Percentiles rank a stretch among this genome's conserved stretches.
These are phyloP conservation scores for Phytopythium delawarense DNA, from an alignment of 352 stramenopile genomes.

Conservation along the genomic window DNA sequence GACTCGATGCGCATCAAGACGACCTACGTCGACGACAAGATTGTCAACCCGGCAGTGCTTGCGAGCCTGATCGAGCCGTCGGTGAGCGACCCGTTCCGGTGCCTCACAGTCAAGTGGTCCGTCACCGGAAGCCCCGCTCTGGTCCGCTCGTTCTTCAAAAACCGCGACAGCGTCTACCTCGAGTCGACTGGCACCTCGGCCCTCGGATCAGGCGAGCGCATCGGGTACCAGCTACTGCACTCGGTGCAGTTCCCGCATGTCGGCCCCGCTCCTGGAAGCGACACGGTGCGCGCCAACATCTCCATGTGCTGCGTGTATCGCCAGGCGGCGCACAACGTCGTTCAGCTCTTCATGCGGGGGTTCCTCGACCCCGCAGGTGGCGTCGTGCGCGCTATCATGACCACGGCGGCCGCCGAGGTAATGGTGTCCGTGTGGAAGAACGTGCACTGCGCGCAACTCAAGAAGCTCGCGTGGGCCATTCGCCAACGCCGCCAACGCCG, in stretches of 20 bases:
- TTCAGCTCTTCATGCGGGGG: slow-evolving; percentile 43
- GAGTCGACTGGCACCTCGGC: slow-evolving; percentile 42
- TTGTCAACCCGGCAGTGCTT: slow-evolving; percentile 47
- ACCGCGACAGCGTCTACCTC: slow-evolving; percentile 59
- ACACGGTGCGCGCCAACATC: slow-evolving; percentile 44
- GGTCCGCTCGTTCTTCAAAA: slow-evolving; percentile 39
- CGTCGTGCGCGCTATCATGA: slow-evolving; percentile 32
- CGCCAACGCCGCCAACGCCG: slow-evolving; percentile 9
- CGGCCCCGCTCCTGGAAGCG: slow-evolving; percentile 20
- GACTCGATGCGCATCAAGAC: slow-evolving; percentile 50
- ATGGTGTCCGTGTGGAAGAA: slow-evolving; percentile 41
- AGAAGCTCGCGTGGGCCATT: slow-evolving; percentile 38
- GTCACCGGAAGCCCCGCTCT: slow-evolving; percentile 38
- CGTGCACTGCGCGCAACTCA: slow-evolving; percentile 41
- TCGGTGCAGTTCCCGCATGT: slow-evolving; percentile 54
- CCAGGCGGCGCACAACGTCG: slow-evolving; percentile 36
- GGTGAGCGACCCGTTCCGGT: slow-evolving; percentile 37
- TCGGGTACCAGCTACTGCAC: slow-evolving; percentile 63
- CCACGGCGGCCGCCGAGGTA: slow-evolving; percentile 37
- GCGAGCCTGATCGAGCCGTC: slow-evolving; percentile 31
- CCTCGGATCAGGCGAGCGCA: slow-evolving; percentile 31
- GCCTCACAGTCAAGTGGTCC: slow-evolving; percentile 47
- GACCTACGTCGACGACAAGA: slow-evolving; percentile 44
- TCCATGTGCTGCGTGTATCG: slow-evolving; percentile 51
- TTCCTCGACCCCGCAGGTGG: slow-evolving; percentile 40